Base-by-base conservation (phyloP, 352 stramenopile species). In the Phytophthora quininea region DNA sequence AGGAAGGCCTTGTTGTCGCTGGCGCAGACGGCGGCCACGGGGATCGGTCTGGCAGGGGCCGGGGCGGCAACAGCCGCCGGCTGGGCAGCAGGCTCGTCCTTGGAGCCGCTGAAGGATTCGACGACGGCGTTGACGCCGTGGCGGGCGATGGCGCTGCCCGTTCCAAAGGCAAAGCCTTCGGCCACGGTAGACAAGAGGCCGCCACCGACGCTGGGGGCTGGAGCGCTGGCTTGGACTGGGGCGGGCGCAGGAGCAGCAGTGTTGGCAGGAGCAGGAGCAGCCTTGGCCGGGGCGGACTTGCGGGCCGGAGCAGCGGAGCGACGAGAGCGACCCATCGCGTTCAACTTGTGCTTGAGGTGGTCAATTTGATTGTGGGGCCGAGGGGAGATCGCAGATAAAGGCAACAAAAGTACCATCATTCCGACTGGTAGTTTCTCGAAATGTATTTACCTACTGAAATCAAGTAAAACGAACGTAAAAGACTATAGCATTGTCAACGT, bases 111-210 rank as follows among this genome's bases (percentile, higher is more conserved):
- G 64, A 96, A 89, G 45, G 82, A 86, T 65, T 92, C 76, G 10
- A 82, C 68, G 24, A 79, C 86, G 33, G 86, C 76, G 69, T 88
- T 76, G 43, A 95, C 88, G 11, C 81, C 94, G 55, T 88, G 90
- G 55, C 98, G 96, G 30, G 96, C 97, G 68, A 99, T 97, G 38
- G 96, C 93, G 30, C 87, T 98, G 71, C 96, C 97, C 12, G 95
- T 98, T 68, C 97, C 97, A 73, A 98, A 99, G 5, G 96, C 96
- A 84, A 99, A 98, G 58, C 97, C 96, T 67, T 99, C 93, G 0
- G 90, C 95, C 70, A 99, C 97, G 15, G 95, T 98, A 59, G 90
- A 94, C 51, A 97, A 80, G 57, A 99, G 92, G 14, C 96, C 95
- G 27, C 88, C 84, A 53, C 98, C 90, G 82, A 98, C 97, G 31